These are phyloP conservation scores for Schizophyllum amplum DNA, from an alignment of 1,284 basidiomycete species.

Conservation along the genomic window DNA sequence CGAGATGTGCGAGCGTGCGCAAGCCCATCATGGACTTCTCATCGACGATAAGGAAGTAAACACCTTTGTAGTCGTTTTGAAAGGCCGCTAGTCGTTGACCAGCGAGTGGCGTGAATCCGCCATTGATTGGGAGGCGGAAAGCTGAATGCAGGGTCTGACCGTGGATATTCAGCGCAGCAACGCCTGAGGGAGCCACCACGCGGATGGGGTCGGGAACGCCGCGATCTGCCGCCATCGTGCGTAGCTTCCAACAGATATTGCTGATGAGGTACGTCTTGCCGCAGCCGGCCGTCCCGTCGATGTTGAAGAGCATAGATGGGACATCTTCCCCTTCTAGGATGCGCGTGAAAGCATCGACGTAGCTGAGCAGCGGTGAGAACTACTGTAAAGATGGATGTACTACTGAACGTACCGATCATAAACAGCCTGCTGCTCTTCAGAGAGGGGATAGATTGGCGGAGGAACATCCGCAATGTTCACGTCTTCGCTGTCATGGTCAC, in stretches of 20 bases:
- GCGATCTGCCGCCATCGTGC: neutral
- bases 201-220: conserved; percentile 6
- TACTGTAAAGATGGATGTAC: too few species aligned
- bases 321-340: conserved; percentile 4
- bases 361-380: neutral
- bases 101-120: neutral
- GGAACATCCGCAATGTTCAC: too few species aligned
- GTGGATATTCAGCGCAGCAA: conserved; percentile 5
- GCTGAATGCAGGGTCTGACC: conserved; percentile 2
- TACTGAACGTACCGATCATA: too few species aligned
- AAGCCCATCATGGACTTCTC: neutral
- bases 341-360: neutral
- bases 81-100: neutral
- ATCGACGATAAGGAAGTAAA: neutral
- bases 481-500: too few species aligned
- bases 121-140: neutral
- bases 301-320: conserved; percentile 5
- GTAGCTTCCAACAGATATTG: conserved; percentile 10
- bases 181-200: conserved; percentile 10
- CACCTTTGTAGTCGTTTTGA: neutral
- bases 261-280: conserved; percentile 11
- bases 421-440: too few species aligned
- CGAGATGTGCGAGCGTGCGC: neutral
- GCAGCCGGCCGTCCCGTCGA: conserved; percentile 11
- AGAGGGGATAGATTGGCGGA: too few species aligned